Evolutionary conservation across 352 stramenopile species (phyloP).

Genomic region (Blastocystis sp.): DNA sequence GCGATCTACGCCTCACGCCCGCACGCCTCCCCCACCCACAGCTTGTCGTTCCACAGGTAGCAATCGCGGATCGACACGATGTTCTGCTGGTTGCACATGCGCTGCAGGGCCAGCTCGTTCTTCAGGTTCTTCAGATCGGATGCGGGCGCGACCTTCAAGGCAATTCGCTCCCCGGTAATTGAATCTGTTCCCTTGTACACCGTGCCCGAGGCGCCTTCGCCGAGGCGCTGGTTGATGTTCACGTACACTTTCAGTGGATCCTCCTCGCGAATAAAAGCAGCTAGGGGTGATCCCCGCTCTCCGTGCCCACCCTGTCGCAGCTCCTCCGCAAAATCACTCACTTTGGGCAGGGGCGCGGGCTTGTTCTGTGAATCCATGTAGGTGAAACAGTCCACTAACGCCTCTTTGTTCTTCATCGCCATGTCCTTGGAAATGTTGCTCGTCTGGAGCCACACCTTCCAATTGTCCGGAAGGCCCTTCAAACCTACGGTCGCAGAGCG

Average conservation of each 20-base stretch:
- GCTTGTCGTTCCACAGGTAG: conserved; percentile 73
- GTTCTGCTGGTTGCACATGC: conserved; percentile 75
- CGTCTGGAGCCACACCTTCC: conserved; percentile 75
- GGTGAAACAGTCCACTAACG: conserved; percentile 76
- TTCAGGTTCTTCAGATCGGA: conserved; percentile 75
- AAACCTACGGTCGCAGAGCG: conserved; percentile 72
- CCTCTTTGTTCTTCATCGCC: conserved; percentile 76
- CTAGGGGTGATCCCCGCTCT: not conserved
- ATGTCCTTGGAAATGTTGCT: conserved; percentile 78
- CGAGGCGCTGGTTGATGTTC: conserved; percentile 74
- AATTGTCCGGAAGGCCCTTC: conserved; percentile 75
- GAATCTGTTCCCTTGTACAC: conserved; percentile 75
- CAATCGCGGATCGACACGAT: conserved; percentile 75
- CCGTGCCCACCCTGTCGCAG: conserved; percentile 26
- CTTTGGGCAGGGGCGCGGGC: conserved; percentile 68
- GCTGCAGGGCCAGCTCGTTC: conserved; percentile 78
- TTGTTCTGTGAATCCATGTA: conserved; percentile 75
- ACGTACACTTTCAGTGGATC: conserved; percentile 72
- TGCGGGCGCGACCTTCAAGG: conserved; percentile 74
- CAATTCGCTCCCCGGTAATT: conserved; percentile 73
- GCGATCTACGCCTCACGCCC: conserved; percentile 78
- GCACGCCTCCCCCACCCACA: conserved; percentile 65
- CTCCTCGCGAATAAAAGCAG: conserved; percentile 70
- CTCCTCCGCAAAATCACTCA: conserved; percentile 56
- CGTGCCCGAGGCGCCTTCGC: conserved; percentile 76